Evolutionary conservation across 768 basidiomycete genomes (phyloP).

Genomic region (Strobilomyces confusus): DNA sequence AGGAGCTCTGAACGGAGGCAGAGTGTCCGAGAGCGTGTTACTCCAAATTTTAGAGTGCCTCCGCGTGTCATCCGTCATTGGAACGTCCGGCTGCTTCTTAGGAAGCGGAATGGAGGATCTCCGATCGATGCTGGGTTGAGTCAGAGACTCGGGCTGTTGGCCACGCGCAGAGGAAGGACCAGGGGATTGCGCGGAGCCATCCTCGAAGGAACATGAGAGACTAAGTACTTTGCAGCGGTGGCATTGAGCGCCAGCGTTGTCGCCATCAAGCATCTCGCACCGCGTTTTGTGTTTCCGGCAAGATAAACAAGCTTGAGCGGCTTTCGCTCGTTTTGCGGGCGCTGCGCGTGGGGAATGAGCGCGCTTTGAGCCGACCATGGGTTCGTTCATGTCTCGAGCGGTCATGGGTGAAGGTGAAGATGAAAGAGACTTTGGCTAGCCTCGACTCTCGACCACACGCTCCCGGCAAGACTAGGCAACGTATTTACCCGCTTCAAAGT

Average conservation of each 20-base stretch:
- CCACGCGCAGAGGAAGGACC: slow-evolving; percentile 14
- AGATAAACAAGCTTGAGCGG: slow-evolving; percentile 42
- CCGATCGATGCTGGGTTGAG: slow-evolving; percentile 21
- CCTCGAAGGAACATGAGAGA: slow-evolving; percentile 45
- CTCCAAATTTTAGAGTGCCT: slow-evolving; percentile 22
- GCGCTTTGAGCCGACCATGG: slow-evolving; percentile 26
- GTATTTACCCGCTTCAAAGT: slow-evolving; percentile 25
- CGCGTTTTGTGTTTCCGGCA: slow-evolving; percentile 49
- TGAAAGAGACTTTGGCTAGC: neutral
- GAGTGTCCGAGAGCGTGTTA: slow-evolving; percentile 7
- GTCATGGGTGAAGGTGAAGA: slow-evolving; percentile 13
- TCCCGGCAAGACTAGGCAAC: slow-evolving; percentile 8
- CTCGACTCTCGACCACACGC: slow-evolving; percentile 7
- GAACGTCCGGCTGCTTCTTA: slow-evolving; percentile 20
- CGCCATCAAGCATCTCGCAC: slow-evolving; percentile 47
- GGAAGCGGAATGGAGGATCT: slow-evolving; percentile 21
- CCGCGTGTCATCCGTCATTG: slow-evolving; percentile 20
- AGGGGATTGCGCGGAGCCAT: slow-evolving; percentile 17
- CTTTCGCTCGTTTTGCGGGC: slow-evolving; percentile 39
- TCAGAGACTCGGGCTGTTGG: slow-evolving; percentile 18
- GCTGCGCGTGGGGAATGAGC: slow-evolving; percentile 28
- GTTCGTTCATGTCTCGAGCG: slow-evolving; percentile 18
- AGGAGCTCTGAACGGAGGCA: slow-evolving; percentile 18
- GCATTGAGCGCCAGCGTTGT: slow-evolving; percentile 36
- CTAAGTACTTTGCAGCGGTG: slow-evolving; percentile 49